Evolutionary conservation across 108 stramenopile species (phyloP).

Genomic region (Fistulifera pelliculosa): DNA sequence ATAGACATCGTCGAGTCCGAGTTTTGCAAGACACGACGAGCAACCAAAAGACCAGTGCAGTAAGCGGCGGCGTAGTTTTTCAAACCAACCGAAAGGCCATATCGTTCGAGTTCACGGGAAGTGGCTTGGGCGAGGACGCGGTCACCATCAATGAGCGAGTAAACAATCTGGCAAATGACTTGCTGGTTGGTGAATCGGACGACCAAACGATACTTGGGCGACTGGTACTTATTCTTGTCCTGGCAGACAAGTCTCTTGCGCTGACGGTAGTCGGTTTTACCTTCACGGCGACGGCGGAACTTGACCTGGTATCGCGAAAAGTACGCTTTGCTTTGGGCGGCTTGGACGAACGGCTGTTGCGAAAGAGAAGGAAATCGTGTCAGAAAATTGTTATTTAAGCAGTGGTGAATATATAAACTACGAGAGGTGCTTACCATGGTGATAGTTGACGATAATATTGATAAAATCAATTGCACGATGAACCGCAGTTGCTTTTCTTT

Average conservation of each 20-base stretch:
- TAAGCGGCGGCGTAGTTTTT: constrained; percentile 99
- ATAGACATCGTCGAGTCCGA: constrained; percentile 93
- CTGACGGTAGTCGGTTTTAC: constrained; percentile 99
- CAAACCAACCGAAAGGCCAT: constrained; percentile 91
- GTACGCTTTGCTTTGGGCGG: constrained; percentile 94
- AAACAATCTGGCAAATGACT: constrained; percentile 95
- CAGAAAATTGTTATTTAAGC: not conserved
- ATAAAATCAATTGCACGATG: too few species aligned
- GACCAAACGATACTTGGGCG: constrained; percentile 97
- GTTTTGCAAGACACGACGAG: constrained; percentile 94
- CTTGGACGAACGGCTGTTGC: constrained; percentile 81
- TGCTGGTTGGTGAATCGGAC: constrained; percentile 91
- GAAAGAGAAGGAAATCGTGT: not conserved
- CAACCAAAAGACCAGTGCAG: constrained; percentile 96
- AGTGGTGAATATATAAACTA: not conserved
- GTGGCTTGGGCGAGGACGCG: constrained; percentile 79
- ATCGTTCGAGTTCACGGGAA: constrained; percentile 90
- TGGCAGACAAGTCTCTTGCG: constrained; percentile 94
- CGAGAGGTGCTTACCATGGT: constrained; percentile 2
- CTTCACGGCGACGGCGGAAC: constrained; percentile 98
- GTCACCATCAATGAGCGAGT: constrained; percentile 94
- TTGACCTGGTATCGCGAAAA: constrained; percentile 99
- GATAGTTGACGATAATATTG: not conserved
- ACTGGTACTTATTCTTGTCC: constrained; percentile 99
- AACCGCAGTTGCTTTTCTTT: too few species aligned